Percentiles rank a stretch among this genome's conserved stretches.
Conservation (phyloP, 768 basidiomycete species). For the Tremella mesenterica region DNA sequence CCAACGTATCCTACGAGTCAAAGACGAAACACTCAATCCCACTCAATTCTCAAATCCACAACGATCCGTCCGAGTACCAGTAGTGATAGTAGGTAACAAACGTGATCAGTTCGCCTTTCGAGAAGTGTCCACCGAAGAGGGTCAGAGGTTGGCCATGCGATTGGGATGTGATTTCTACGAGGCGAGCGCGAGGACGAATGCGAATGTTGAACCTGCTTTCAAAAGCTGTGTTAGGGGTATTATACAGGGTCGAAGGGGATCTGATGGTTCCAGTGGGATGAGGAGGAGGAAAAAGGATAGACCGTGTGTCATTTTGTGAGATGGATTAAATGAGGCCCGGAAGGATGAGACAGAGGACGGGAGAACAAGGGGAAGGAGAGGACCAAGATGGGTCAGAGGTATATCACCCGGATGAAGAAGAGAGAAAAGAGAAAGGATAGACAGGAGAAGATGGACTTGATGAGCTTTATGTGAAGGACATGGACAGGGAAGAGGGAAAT, state of each 20-base stretch:
- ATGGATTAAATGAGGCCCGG: neutral
- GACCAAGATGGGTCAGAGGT: neutral
- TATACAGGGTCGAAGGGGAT: slow-evolving; percentile 23
- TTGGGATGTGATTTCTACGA: slow-evolving; percentile 93
- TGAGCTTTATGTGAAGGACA: too few species aligned
- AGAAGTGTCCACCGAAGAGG: slow-evolving; percentile 86
- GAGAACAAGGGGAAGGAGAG: neutral
- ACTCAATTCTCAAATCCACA: neutral
- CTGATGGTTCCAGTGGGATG: slow-evolving; percentile 22
- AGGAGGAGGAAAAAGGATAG: slow-evolving; percentile 60
- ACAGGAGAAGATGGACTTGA: too few species aligned
- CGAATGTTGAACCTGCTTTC: slow-evolving; percentile 85
- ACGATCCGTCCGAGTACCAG: slow-evolving; percentile 51
- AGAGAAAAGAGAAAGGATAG: neutral
- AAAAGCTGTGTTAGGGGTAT: slow-evolving; percentile 59
- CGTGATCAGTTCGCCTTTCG: slow-evolving; percentile 83
- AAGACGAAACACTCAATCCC: slow-evolving; percentile 48
- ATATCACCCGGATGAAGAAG: neutral
- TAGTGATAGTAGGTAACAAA: slow-evolving; percentile 95
- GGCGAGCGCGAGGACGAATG: slow-evolving; percentile 89
- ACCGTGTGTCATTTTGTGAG: slow-evolving; percentile 44
- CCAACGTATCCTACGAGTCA: slow-evolving; percentile 80
- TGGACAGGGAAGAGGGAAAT: too few species aligned
- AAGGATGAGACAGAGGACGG: neutral
- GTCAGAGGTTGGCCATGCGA: slow-evolving; percentile 64